Conservation (phyloP, 2,329 filamentous ascomycete species). For the Daldinia sp. region DNA sequence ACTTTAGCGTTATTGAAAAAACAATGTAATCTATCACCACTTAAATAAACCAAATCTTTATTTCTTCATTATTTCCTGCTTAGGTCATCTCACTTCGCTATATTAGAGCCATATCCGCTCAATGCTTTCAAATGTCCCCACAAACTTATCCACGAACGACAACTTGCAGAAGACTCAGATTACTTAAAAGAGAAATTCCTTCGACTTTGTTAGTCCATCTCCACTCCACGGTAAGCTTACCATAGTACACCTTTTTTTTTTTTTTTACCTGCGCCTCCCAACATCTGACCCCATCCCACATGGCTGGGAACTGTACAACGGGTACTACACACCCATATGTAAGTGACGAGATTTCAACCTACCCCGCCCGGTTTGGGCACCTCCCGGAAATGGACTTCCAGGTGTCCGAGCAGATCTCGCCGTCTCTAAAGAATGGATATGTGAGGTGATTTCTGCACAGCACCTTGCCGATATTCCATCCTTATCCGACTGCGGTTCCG, state of each 20-base stretch:
- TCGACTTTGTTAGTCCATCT: not conserved
- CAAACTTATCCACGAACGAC: not conserved
- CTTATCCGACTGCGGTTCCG: not conserved
- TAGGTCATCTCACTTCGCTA: not conserved
- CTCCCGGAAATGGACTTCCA: not conserved
- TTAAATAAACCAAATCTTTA: not conserved
- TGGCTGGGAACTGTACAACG: constrained; percentile 7
- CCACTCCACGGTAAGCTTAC: constrained; percentile 9
- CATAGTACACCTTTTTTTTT: not conserved
- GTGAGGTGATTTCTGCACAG: not conserved
- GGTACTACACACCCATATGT: constrained; percentile 12
- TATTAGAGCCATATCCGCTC: not conserved
- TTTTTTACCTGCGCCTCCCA: constrained; percentile 7
- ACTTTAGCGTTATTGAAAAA: too few relatives aligned
- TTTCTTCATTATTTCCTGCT: not conserved
- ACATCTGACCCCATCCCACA: constrained; percentile 7
- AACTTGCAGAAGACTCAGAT: not conserved
- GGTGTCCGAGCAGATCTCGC: not conserved
- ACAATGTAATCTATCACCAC: constrained; percentile 5
- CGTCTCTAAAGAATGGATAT: not conserved
- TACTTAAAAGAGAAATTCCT: not conserved
- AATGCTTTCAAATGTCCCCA: not conserved
- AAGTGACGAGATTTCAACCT: constrained; percentile 14
- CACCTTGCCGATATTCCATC: not conserved
- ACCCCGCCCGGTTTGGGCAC: constrained; percentile 5